Base-by-base conservation (phyloP, 352 stramenopile species). In the Phytopythium cucurbitacearum region DNA sequence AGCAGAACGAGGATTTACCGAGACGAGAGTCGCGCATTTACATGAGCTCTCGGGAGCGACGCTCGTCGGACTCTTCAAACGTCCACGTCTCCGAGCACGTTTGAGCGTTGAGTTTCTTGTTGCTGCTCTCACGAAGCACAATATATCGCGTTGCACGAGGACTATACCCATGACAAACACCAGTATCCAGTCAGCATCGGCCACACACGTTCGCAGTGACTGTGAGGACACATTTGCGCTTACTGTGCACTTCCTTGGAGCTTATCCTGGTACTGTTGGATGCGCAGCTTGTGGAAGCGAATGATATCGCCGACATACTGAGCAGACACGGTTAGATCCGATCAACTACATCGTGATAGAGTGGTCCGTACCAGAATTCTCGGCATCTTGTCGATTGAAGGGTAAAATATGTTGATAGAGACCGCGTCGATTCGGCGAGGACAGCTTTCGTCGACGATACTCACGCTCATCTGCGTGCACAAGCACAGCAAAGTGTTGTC, bases 271-370 rank as follows among this genome's bases (percentile, higher is more conserved):
- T 80, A 89, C 7, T 71, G 64, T 40, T 90, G 85, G 40, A 92
- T 78, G n/a, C 69, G 62, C 1, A 89, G 59, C 43, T 83, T 80
- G 64, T 92, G 82, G 59, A 92, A 88, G 5, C 82, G 82, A 54
- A 92, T 79, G 40, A 92, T 67, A 47, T 92, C 82, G 39, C 82
- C 82, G 21, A 87, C 73, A 39, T 72, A 76, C 81, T 92, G 48
- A 48, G 58, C 5, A 13, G 7, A 43, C 8, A 48, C 15, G 43
- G 10, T n/a, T 15, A 37, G 13, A 12, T 33, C n/a, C 3, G 12
- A 58, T 4, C 13, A n/a, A 21, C 32, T 34, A 49, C 21, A 10
- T 49, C 32, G 3, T 45, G 34, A 10, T 40, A 16, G 34, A 21
- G 56, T 7, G 11, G 40, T 11, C 48, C 61, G 33, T 60, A 87